Percentiles rank a stretch among this genome's conserved stretches.
Evolutionary conservation across 768 basidiomycete genomes (phyloP).

Genomic region (Suillus tomentosus): DNA sequence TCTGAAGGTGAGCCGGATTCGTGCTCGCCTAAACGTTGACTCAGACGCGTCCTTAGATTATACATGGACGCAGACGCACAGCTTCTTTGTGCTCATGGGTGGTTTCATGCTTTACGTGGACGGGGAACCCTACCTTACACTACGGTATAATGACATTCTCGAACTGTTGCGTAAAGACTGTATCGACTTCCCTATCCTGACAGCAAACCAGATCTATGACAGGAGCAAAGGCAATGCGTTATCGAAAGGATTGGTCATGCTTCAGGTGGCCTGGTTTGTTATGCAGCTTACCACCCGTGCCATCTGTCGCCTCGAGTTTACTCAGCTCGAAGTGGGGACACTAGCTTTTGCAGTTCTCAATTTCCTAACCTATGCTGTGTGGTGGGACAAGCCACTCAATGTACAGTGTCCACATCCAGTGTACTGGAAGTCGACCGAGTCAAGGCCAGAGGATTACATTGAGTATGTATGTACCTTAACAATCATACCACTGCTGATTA

Average conservation of each 20-base stretch:
- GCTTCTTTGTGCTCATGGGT: slow-evolving; percentile 17
- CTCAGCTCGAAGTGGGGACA: slow-evolving; percentile 39
- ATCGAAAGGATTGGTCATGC: slow-evolving; percentile 11
- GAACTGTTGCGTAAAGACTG: background rate
- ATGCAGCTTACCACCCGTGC: slow-evolving; percentile 31
- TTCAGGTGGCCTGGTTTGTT: slow-evolving; percentile 40
- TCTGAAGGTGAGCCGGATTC: background rate
- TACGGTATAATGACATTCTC: background rate
- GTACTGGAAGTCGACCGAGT: background rate
- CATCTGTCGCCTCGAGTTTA: slow-evolving; percentile 27
- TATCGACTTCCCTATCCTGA: slow-evolving; percentile 9
- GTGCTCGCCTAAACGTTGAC: no score
- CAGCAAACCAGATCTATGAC: slow-evolving; percentile 23
- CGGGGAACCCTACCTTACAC: background rate
- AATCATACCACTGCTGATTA: background rate
- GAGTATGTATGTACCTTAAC: background rate
- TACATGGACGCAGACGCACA: slow-evolving; percentile 10
- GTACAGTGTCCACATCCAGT: slow-evolving; percentile 22
- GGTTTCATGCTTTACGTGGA: slow-evolving; percentile 21
- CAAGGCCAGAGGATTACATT: no score
- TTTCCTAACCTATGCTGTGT: slow-evolving; percentile 32
- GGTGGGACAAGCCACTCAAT: slow-evolving; percentile 44
- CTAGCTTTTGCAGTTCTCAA: slow-evolving; percentile 37
- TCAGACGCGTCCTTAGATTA: background rate
- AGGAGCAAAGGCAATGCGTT: slow-evolving; percentile 37